Evolutionary conservation across 1,284 basidiomycete genomes (phyloP).

Genomic region (Naganishia sp.): DNA sequence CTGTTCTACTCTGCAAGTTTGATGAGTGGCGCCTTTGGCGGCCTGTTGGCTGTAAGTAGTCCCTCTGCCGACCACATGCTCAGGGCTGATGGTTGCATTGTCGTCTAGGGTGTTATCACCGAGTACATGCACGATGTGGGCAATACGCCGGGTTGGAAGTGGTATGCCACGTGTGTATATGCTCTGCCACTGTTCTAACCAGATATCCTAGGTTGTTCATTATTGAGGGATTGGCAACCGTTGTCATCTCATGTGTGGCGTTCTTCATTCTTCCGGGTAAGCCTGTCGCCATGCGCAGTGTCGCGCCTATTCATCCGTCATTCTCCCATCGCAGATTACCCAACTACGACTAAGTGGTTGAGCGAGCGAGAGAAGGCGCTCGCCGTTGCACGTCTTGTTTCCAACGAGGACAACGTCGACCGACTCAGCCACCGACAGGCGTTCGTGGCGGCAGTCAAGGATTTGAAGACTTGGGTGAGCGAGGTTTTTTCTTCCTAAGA

Average conservation of each 20-base stretch:
- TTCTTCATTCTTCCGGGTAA: constrained; percentile 51
- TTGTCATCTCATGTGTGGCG: constrained; percentile 42
- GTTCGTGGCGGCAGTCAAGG: constrained; percentile 44
- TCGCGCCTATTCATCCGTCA: background rate
- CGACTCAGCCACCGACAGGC: constrained; percentile 42
- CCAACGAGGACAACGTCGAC: constrained; percentile 37
- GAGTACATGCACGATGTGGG: constrained; percentile 39
- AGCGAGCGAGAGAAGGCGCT: constrained; percentile 41
- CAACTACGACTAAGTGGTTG: constrained; percentile 49
- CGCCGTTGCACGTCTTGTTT: constrained; percentile 40
- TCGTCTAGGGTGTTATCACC: constrained; percentile 39
- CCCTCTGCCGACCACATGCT: background rate
- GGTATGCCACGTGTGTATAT: constrained; percentile 34
- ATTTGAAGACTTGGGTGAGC: constrained; percentile 46
- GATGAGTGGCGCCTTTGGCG: constrained; percentile 49
- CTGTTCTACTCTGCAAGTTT: constrained; percentile 48
- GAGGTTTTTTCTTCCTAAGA: background rate
- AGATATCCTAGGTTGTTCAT: constrained; percentile 44
- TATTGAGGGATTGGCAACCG: constrained; percentile 50
- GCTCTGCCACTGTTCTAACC: background rate
- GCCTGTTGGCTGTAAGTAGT: constrained; percentile 40
- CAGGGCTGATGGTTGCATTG: constrained; percentile 29
- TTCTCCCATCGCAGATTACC: constrained; percentile 40
- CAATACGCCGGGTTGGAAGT: constrained; percentile 46
- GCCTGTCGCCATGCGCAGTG: constrained; percentile 22